These are phyloP conservation scores for Nicotiana sylvestris DNA, from an alignment of 257 asterid genomes.

Conservation along the genomic window DNA sequence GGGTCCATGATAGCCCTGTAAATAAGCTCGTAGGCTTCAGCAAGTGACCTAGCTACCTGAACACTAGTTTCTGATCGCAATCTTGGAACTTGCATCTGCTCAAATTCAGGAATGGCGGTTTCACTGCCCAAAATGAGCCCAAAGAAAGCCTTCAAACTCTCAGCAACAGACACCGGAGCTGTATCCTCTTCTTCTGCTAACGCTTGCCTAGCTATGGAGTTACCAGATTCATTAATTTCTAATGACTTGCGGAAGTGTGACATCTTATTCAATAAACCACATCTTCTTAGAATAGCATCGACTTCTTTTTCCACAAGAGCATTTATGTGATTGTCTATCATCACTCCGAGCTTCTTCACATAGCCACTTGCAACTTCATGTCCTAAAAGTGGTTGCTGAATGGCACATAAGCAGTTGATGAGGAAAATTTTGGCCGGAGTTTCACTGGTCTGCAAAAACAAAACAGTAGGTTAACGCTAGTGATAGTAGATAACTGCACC, in stretches of 20 bases:
- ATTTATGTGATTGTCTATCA: conserved; percentile 66
- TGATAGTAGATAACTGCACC: not conserved
- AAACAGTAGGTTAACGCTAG: conserved; percentile 6
- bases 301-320: conserved; percentile 83
- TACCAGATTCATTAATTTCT: conserved; percentile 21
- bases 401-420: conserved; percentile 89
- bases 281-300: conserved; percentile 55
- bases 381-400: conserved; percentile 74
- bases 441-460: conserved; percentile 61
- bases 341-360: conserved; percentile 63
- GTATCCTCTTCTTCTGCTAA: conserved; percentile 71
- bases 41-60: conserved; percentile 61
- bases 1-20: conserved; percentile 78
- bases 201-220: conserved; percentile 32
- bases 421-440: conserved; percentile 84
- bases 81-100: conserved; percentile 84
- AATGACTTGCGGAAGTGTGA: conserved; percentile 43
- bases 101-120: conserved; percentile 76
- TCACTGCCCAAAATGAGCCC: conserved; percentile 89
- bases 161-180: conserved; percentile 65
- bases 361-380: conserved; percentile 75
- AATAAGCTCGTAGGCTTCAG: conserved; percentile 72
- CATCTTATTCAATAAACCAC: conserved; percentile 81
- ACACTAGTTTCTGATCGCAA: conserved; percentile 72
- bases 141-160: conserved; percentile 76